phyloP scores from a whole-genome alignment of 208 protist genomes.

The Endotrypanum monterogeii region DNA sequence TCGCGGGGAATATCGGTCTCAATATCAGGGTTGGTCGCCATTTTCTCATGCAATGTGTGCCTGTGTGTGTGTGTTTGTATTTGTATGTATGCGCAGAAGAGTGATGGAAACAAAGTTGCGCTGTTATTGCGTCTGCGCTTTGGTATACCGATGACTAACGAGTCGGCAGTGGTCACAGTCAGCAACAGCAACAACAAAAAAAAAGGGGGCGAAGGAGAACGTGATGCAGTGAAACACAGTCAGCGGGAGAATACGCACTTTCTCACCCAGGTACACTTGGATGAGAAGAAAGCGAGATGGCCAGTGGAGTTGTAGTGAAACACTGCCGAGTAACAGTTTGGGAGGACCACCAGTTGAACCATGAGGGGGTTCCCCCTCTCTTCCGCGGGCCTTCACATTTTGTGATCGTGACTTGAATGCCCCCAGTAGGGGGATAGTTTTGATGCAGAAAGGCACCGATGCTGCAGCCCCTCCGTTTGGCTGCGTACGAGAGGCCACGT shows the following conservation, averaged over 20 bases:
- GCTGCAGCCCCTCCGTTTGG: background rate
- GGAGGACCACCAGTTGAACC: too few species aligned
- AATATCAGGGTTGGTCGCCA: slow-evolving; percentile 90
- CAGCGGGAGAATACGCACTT: slow-evolving; percentile 3
- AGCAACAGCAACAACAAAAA: too few species aligned
- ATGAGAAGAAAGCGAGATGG: background rate
- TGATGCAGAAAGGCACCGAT: background rate
- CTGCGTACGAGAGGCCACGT: background rate
- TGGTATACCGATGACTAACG: background rate
- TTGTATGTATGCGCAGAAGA: background rate
- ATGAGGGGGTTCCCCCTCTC: too few species aligned
- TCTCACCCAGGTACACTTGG: background rate
- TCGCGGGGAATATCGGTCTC: slow-evolving; percentile 87
- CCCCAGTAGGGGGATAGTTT: background rate
- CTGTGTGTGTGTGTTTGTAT: background rate
- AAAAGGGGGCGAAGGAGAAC: background rate
- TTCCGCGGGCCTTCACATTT: background rate
- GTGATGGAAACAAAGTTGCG: too few species aligned
- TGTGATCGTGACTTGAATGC: background rate
- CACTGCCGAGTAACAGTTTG: background rate
- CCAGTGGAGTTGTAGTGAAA: background rate
- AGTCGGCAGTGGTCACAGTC: background rate
- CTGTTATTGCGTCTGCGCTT: background rate
- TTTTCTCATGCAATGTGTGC: slow-evolving; percentile 17
- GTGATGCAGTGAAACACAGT: background rate